Evolutionary conservation across 2,329 filamentous ascomycete species (phyloP), one percentile per base, ranked within the genome.

Genomic region (Acephala macrosclerotiorum): DNA sequence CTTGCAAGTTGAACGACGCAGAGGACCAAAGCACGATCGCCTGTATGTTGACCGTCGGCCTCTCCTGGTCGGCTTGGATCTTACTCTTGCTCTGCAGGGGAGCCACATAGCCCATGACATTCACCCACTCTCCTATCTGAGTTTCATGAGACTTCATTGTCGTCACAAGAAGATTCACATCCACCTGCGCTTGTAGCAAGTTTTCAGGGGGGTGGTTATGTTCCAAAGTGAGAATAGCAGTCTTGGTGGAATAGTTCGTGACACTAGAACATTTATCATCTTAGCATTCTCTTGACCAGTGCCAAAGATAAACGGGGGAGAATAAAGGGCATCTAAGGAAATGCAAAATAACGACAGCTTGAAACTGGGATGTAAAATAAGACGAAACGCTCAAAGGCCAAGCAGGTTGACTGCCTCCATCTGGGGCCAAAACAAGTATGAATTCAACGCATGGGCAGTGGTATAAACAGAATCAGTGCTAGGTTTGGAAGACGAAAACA

Each of bases 91-190:
- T 63, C 45, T 62, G 36, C 9, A 40, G 36, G 66, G 67, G 61
- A 47, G 81, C 84, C 61, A 94, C 82, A 76, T 96, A 96, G 6
- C 94, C 95, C 70, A 97, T 87, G 3, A 97, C 84, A 76, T 97
- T 97, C 58, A 97, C 79, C 94, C 94, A 97, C 66, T 90, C 85
- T n/a, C 95, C 95, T 29, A 91, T 80, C 59, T 88, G 84, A 60
- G 91, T 84, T 59, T 91, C 83, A 63, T 89, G 84, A 25, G 84
- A 79, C 22, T 85, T 87, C 65, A 96, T 79, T 11, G 80, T 84
- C 72, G 89, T 85, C 5, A 97, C 83, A 2, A 96, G 78, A 69
- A 94, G 86, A 60, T 87, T 84, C 66, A 96, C 84, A 73, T 96
- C 87, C 40, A 97, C 91, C 42, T 82, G 75, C 1, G 87, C 90